phyloP scores from a whole-genome alignment of 495 filamentous ascomycete genomes.

The Neurospora sp. region DNA sequence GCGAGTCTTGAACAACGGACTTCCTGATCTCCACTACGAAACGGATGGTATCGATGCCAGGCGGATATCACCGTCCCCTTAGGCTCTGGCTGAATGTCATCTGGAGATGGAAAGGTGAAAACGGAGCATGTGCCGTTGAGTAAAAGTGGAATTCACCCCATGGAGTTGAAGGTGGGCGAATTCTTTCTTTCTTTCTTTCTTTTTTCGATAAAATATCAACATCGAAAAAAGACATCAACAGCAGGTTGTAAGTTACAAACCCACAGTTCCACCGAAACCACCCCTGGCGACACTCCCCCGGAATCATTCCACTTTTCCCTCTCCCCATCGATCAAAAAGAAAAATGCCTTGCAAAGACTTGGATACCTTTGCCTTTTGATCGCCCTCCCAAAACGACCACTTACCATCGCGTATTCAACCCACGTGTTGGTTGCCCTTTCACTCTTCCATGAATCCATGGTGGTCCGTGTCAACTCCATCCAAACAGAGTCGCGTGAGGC shows the following conservation, averaged over 20 bases:
- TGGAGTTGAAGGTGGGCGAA: background rate
- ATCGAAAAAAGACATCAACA: background rate
- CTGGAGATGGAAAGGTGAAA: background rate
- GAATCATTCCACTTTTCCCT: background rate
- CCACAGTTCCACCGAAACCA: background rate
- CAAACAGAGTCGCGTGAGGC: background rate
- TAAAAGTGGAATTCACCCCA: background rate
- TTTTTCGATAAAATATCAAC: background rate
- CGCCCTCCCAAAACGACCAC: background rate
- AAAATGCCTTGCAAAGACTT: background rate
- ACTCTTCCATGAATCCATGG: background rate
- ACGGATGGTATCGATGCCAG: background rate
- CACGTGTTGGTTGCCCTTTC: background rate
- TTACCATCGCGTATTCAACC: background rate
- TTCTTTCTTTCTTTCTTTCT: background rate
- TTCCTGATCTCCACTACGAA: background rate
- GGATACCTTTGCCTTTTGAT: background rate
- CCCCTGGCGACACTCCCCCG: background rate
- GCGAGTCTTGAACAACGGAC: background rate
- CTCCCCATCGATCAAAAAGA: background rate
- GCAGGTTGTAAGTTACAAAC: background rate
- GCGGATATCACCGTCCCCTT: background rate
- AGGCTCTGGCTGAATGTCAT: background rate
- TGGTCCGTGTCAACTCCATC: background rate
- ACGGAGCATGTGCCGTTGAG: background rate